These are phyloP conservation scores for Globisporangium cederbergense DNA, from an alignment of 352 stramenopile genomes.

Conservation along the genomic window DNA sequence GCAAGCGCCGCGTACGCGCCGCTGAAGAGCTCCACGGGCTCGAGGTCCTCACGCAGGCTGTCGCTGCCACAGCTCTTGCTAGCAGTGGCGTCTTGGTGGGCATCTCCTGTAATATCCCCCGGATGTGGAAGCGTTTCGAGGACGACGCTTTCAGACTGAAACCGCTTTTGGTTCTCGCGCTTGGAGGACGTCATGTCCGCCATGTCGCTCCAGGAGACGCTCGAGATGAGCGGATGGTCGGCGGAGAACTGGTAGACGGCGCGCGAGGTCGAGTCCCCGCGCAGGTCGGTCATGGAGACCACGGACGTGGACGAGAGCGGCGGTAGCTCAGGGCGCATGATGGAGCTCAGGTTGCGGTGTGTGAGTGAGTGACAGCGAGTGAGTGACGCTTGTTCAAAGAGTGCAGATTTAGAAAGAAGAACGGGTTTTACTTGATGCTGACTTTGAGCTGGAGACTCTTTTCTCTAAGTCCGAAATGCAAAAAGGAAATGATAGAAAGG, in stretches of 20 bases:
- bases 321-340: not conserved
- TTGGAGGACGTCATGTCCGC: constrained; percentile 13
- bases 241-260: constrained; percentile 3
- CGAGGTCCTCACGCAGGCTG: constrained; percentile 36
- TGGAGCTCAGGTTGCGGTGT: not conserved
- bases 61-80: not conserved
- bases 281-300: not conserved
- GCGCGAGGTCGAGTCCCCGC: constrained; percentile 10
- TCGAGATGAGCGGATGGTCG: not conserved
- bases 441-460: too few relatives aligned
- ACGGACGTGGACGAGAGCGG: constrained; percentile 1
- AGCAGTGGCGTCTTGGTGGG: not conserved
- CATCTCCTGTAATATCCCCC: not conserved
- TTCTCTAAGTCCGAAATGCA: too few relatives aligned
- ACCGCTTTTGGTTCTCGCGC: constrained; percentile 3
- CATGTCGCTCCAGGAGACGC: not conserved
- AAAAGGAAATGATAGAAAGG: too few relatives aligned
- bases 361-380: not conserved
- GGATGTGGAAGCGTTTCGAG: not conserved
- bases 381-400: too few relatives aligned
- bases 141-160: not conserved
- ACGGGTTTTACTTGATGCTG: too few relatives aligned
- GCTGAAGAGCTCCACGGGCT: constrained; percentile 32
- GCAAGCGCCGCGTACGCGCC: constrained; percentile 36
- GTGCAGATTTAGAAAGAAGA: too few relatives aligned